Evolutionary conservation across 2,329 filamentous ascomycete species (phyloP), one percentile per base, ranked within the genome.

Genomic region (Xylariaceae sp.): DNA sequence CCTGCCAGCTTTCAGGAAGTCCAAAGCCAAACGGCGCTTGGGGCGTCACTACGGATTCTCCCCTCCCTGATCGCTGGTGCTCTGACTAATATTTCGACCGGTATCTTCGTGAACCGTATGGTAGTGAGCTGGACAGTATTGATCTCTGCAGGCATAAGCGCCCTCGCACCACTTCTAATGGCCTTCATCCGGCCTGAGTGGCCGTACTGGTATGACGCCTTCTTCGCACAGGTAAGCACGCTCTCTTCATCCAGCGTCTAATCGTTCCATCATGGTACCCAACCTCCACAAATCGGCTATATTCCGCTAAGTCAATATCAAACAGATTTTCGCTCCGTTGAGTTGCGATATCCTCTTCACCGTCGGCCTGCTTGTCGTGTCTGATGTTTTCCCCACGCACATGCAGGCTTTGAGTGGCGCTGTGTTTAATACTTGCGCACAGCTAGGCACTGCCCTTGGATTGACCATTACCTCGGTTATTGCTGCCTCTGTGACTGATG

Each of bases 381-480:
- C 48, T 16, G 21, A 48, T 21, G 27, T 52, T 10, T 58, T 58
- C 32, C 52, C 55, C 1, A 7, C 26, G 2, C 18, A 58, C 10
- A 51, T 35, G 26, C 47, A 58, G 23, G 51, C 29, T 2, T 24
- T 58, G 6, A 30, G 35, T 11, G 55, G 55, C 6, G 51, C 46
- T 16, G 51, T 58, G 6, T 51, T 51, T 36, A 55, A 58, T 9
- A 58, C 55, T 1, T 43, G 35, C 29, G 55, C 51, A 16, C 55
- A 58, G 29, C 36, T 58, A 16, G 51, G 51, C 10, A 51, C 47
- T 24, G 46, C 46, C 5, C 43, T 58, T 16, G 51, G 55, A 2
- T 11, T 58, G 35, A 48, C 35, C 4, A 10, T 55, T 10, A 51
- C 47, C 9, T 37, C 40, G 4, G 20, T 55, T 37, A 44, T 58